Evolutionary conservation across 495 filamentous ascomycete species (phyloP), one percentile per base, ranked within the genome.

Genomic region (Aspergillus haitiensis): DNA sequence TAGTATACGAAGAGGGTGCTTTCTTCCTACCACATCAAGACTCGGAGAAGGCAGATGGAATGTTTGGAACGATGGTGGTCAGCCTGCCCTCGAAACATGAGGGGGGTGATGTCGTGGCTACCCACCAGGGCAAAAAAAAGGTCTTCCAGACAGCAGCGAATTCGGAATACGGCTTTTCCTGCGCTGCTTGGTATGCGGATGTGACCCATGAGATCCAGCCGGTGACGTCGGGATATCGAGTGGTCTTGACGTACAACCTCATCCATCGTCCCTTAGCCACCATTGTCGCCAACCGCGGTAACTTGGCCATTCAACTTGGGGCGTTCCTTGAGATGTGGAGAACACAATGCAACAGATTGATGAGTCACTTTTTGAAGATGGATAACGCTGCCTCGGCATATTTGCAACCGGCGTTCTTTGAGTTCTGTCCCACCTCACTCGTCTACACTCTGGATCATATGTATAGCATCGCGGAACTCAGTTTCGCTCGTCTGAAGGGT

Each of bases 11-110:
- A 55, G 59, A 79, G 55, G 83, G 81, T 0, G 79, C 81, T 1
- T 74, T 81, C 57, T 84, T 83, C 65, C 79, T 81, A 33, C 56
- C 73, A 12, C 81, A 84, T 63, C 75, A 72, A 56, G 82, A 86
- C 64, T 76, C 78, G 0, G 81, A 85, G 59, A 84, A 85, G 57
- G 70, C 70, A 2, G 73, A 77, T 12, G 77, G 80, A 2, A 83
- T 86, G 77, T 84, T 86, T 62, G 82, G 73, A 16, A 85, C 83
- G 0, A 67, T 85, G 15, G 78, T 82, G 35, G 70, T 86, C 35
- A 75, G 68, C 54, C 72, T 86, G 2, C 83, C 84, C 0, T 84
- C 81, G 0, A 59, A 70, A 18, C 80, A 85, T 62, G 60, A 72
- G 32, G 83, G 82, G 21, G 83, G 84, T 0, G 75, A 77, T 27